A percentile compares a stretch with the other conserved stretches of the same genome.
Evolutionary conservation across 495 filamentous ascomycete genomes (phyloP).

Genomic region (Alectoria sarmentosa): DNA sequence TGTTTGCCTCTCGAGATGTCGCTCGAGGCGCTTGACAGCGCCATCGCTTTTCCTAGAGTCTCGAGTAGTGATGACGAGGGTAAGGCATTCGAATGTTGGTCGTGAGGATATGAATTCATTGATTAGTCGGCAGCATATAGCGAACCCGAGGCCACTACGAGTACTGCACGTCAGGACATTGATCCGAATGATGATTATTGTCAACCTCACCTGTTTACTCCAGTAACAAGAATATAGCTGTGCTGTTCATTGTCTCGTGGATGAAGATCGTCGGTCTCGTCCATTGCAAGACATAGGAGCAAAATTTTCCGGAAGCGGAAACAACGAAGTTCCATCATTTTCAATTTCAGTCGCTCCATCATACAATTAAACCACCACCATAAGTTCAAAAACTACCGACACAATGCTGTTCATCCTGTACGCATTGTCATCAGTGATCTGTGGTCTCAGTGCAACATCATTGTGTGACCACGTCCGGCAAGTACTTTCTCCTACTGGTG

Average conservation of each 20-base stretch:
- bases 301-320: slow-evolving; percentile 13
- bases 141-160: slow-evolving; percentile 78
- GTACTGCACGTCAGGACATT: slow-evolving; percentile 7
- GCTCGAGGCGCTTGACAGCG: slow-evolving; percentile 35
- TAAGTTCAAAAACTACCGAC: background rate
- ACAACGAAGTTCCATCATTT: background rate
- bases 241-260: slow-evolving; percentile 20
- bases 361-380: background rate
- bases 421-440: background rate
- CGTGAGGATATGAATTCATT: slow-evolving; percentile 77
- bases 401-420: background rate
- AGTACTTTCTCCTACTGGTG: background rate
- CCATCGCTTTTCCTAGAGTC: slow-evolving; percentile 40
- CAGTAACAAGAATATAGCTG: slow-evolving; percentile 41
- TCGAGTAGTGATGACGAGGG: slow-evolving; percentile 48
- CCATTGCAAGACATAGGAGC: background rate
- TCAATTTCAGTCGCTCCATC: background rate
- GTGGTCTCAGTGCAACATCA: background rate
- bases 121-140: slow-evolving; percentile 78
- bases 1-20: slow-evolving; percentile 32
- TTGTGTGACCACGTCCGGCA: background rate
- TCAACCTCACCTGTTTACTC: slow-evolving; percentile 43
- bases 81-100: slow-evolving; percentile 50
- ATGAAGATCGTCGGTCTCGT: slow-evolving; percentile 16
- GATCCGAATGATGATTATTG: background rate